Percentiles rank a stretch among this genome's conserved stretches.
phyloP scores from a whole-genome alignment of 1,284 basidiomycete species.

The Papiliotrema laurentii region DNA sequence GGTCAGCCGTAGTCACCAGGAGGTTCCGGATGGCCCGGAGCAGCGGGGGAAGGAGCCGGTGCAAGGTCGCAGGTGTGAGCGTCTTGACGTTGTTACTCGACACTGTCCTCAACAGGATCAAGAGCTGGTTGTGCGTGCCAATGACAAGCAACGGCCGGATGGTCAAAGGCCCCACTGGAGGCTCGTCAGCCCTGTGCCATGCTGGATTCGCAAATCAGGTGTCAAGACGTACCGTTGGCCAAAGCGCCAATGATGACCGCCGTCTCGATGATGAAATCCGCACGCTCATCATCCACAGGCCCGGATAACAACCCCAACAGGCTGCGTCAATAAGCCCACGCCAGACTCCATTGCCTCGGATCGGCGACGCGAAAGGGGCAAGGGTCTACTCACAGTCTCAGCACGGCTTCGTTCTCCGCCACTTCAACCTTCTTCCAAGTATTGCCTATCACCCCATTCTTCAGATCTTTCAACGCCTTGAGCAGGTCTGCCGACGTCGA shows the following conservation, averaged over 20 bases:
- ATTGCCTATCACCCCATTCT: slow-evolving; percentile 48
- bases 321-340: neutral
- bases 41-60: slow-evolving; percentile 21
- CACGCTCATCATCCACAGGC: slow-evolving; percentile 1
- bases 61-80: slow-evolving; percentile 2
- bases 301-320: slow-evolving; percentile 17
- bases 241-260: slow-evolving; percentile 47
- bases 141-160: slow-evolving; percentile 29
- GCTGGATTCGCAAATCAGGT: neutral
- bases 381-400: slow-evolving; percentile 27
- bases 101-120: too few relatives aligned
- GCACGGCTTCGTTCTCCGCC: slow-evolving; percentile 31
- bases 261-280: slow-evolving; percentile 38
- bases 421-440: slow-evolving; percentile 46
- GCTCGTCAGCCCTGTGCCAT: neutral
- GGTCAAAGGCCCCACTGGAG: slow-evolving; percentile 39
- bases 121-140: too few relatives aligned
- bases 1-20: slow-evolving; percentile 38
- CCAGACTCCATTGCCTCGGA: neutral
- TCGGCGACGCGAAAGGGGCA: neutral
- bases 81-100: too few relatives aligned
- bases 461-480: slow-evolving; percentile 39
- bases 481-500: slow-evolving; percentile 18
- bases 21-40: slow-evolving; percentile 40
- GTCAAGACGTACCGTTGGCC: slow-evolving; percentile 33